Evolutionary conservation across 805 yeast genomes (phyloP).

Genomic region (Ogataea minuta): DNA sequence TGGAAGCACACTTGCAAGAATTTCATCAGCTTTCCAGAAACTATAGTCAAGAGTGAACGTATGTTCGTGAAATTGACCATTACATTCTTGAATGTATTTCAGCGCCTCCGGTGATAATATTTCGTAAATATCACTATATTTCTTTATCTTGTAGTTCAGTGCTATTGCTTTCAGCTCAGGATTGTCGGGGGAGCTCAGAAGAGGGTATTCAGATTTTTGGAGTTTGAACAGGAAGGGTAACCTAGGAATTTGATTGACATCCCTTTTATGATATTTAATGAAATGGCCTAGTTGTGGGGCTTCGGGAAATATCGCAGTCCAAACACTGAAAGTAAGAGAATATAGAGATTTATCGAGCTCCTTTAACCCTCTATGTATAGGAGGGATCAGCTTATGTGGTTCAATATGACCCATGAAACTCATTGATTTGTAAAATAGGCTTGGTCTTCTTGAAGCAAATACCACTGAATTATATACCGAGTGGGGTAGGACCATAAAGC

Average conservation of each 20-base stretch:
- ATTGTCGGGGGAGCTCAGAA: conserved; percentile 4
- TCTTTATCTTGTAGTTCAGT: conserved; percentile 50
- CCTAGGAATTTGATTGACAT: conserved; percentile 67
- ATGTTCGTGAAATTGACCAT: conserved; percentile 51
- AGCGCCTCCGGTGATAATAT: conserved; percentile 43
- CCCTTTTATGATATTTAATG: conserved; percentile 55
- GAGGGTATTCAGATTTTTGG: conserved; percentile 1
- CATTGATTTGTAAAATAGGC: conserved; percentile 4
- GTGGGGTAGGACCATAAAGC: conserved; percentile 1
- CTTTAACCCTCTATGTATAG: conserved; percentile 63
- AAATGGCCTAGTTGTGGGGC: conserved; percentile 61
- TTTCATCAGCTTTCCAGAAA: conserved; percentile 89
- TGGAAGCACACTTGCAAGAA: conserved; percentile 75
- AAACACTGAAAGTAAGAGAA: conserved; percentile 51
- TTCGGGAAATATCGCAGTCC: conserved; percentile 69
- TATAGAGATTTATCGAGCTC: conserved; percentile 68
- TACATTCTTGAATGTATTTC: conserved; percentile 45
- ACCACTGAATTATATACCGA: neutral
- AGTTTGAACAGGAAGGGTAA: conserved; percentile 62
- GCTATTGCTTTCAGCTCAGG: conserved; percentile 53
- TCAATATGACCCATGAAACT: conserved; percentile 7
- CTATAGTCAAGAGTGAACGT: conserved; percentile 61
- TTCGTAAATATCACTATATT: conserved; percentile 35
- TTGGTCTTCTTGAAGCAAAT: neutral
- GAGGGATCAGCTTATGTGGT: conserved; percentile 46